Percentiles rank a stretch among this genome's conserved stretches.
These are phyloP conservation scores for Lactarius tabidus DNA, from an alignment of 768 basidiomycete species.

Conservation along the genomic window DNA sequence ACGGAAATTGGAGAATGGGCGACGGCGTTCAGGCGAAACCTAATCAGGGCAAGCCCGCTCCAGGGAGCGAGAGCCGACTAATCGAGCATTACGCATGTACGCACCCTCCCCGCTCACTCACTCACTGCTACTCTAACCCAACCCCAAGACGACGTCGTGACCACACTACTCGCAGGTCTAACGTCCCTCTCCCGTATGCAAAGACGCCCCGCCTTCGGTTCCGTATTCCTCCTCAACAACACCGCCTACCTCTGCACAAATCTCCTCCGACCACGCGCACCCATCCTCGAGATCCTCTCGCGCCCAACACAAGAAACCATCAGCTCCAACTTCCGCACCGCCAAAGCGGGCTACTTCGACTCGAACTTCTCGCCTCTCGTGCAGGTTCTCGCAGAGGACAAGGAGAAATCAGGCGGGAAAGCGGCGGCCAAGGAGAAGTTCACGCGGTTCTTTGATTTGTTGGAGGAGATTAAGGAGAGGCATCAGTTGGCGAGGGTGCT, in stretches of 20 bases:
- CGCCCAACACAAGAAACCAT: conserved; percentile 58
- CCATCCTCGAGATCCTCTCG: conserved; percentile 51
- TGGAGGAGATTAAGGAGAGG: conserved; percentile 75
- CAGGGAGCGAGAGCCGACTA: conserved; percentile 54
- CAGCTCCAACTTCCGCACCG: conserved; percentile 68
- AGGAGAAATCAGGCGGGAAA: conserved; percentile 39
- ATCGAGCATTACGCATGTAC: conserved; percentile 73
- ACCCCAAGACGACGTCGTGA: conserved; percentile 65
- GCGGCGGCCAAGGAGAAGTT: conserved; percentile 76
- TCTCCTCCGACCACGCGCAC: conserved; percentile 49
- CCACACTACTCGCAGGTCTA: conserved; percentile 56
- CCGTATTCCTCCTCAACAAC: conserved; percentile 80
- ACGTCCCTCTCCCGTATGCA: conserved; percentile 58
- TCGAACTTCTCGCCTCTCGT: conserved; percentile 77
- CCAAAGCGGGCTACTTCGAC: conserved; percentile 82
- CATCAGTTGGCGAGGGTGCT: conserved; percentile 66
- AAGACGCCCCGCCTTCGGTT: conserved; percentile 59
- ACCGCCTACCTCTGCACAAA: conserved; percentile 62
- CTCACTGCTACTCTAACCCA: not conserved
- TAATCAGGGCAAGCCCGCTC: conserved; percentile 38
- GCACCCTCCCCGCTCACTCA: conserved; percentile 29
- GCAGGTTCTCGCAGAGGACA: conserved; percentile 52
- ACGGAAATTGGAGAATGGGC: conserved; percentile 92
- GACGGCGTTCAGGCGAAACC: conserved; percentile 64
- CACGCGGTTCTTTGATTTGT: conserved; percentile 71